Evolutionary conservation across 192 early-diverging fungal species (phyloP).

Genomic region (Entomortierella parvispora): DNA sequence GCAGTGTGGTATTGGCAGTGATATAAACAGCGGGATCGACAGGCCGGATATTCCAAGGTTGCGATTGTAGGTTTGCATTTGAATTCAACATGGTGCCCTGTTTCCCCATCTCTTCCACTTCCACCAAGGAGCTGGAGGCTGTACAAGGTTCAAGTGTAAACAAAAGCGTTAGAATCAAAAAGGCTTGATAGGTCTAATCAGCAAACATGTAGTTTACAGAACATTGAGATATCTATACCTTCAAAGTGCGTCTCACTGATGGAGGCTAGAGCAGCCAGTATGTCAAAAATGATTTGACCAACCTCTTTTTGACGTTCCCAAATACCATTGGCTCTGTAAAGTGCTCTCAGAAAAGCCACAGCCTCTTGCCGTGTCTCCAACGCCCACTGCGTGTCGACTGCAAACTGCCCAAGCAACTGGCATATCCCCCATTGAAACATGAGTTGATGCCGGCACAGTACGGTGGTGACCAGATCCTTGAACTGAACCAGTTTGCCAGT

Average conservation of each 20-base stretch:
- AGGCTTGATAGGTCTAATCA: background rate
- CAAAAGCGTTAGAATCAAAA: background rate
- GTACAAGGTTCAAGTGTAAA: background rate
- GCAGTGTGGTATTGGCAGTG: background rate
- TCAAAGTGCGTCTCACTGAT: slow-evolving; percentile 1
- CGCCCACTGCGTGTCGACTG: background rate
- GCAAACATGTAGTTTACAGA: background rate
- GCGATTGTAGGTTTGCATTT: background rate
- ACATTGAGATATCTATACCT: background rate
- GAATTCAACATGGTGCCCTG: background rate
- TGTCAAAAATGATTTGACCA: slow-evolving; percentile 1
- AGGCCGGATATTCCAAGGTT: background rate
- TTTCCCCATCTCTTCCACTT: background rate
- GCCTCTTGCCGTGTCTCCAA: background rate
- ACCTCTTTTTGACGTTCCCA: background rate
- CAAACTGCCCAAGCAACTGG: slow-evolving; percentile 1
- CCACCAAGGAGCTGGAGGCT: slow-evolving; percentile 1
- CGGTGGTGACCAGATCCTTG: background rate
- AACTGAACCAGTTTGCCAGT: background rate
- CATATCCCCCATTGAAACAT: slow-evolving; percentile 6
- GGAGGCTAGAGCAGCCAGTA: background rate
- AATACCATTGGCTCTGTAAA: background rate
- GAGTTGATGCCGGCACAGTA: background rate
- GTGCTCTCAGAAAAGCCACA: background rate
- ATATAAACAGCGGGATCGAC: background rate